A percentile compares a stretch with the other conserved stretches of the same genome.
phyloP scores from a whole-genome alignment of 495 filamentous ascomycete genomes.

The Aspergillus carlsbadensis region DNA sequence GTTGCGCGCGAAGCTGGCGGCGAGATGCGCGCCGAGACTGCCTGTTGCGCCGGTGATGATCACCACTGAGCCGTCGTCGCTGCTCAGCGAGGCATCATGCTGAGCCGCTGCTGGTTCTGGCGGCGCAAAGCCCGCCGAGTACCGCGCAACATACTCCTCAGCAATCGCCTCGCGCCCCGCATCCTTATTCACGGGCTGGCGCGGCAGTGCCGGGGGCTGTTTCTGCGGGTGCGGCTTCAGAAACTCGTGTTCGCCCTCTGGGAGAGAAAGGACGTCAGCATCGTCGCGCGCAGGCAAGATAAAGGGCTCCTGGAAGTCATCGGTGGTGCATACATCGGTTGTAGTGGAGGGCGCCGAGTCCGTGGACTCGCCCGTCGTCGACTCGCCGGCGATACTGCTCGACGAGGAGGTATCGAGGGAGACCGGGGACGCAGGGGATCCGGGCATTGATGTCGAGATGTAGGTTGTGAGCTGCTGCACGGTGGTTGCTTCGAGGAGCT shows the following conservation, averaged over 20 bases:
- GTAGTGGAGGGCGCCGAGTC: neutral
- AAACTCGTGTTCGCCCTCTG: neutral
- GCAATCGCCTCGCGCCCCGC: neutral
- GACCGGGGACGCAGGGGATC: neutral
- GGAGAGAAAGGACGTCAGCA: neutral
- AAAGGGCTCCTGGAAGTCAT: conserved; percentile 1
- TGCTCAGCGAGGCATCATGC: neutral
- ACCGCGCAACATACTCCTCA: conserved; percentile 2
- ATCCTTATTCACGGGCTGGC: too few species aligned
- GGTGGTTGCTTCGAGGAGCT: conserved; percentile 32
- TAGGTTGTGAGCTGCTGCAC: neutral
- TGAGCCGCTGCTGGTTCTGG: neutral
- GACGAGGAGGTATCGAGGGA: neutral
- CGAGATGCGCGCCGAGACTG: conserved; percentile 48
- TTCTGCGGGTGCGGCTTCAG: neutral
- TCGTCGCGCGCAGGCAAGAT: neutral
- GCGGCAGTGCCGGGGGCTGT: too few species aligned
- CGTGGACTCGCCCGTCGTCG: neutral
- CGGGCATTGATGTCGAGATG: neutral
- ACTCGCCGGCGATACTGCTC: neutral
- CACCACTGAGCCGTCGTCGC: conserved; percentile 16
- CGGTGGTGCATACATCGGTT: neutral
- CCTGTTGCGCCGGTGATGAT: conserved; percentile 54
- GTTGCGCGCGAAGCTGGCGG: conserved; percentile 30
- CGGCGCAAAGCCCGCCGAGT: neutral